These are phyloP conservation scores for Fraxinus baroniana DNA, from an alignment of 305 asterid species.

Conservation along the genomic window DNA sequence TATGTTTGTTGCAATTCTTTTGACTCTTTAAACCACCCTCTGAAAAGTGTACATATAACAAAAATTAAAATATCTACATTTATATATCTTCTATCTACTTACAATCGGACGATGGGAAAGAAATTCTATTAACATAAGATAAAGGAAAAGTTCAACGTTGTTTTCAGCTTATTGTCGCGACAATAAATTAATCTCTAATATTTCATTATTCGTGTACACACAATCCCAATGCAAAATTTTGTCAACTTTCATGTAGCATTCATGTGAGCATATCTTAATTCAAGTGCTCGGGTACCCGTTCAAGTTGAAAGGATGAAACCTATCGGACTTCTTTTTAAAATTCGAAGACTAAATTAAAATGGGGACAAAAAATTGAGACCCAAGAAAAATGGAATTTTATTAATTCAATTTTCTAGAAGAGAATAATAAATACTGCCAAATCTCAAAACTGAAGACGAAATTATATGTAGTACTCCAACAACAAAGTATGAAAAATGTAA, in stretches of 20 bases:
- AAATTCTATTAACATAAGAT: background rate
- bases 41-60: background rate
- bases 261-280: background rate
- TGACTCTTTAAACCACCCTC: background rate
- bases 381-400: background rate
- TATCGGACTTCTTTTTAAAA: too few relatives aligned
- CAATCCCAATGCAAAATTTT: background rate
- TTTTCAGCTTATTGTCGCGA: background rate
- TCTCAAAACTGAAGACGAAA: background rate
- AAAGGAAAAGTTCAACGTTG: background rate
- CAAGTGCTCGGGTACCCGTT: background rate
- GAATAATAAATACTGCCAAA: background rate
- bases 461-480: background rate
- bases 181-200: background rate
- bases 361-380: background rate
- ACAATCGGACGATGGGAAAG: background rate
- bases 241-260: background rate
- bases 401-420: conserved; percentile 2
- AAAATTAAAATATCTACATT: background rate
- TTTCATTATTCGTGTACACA: background rate
- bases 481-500: background rate
- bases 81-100: background rate
- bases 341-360: background rate
- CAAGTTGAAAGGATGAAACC: background rate
- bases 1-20: background rate